phyloP scores from a whole-genome alignment of 495 filamentous ascomycete genomes.

The Hypoxylon perforatum region DNA sequence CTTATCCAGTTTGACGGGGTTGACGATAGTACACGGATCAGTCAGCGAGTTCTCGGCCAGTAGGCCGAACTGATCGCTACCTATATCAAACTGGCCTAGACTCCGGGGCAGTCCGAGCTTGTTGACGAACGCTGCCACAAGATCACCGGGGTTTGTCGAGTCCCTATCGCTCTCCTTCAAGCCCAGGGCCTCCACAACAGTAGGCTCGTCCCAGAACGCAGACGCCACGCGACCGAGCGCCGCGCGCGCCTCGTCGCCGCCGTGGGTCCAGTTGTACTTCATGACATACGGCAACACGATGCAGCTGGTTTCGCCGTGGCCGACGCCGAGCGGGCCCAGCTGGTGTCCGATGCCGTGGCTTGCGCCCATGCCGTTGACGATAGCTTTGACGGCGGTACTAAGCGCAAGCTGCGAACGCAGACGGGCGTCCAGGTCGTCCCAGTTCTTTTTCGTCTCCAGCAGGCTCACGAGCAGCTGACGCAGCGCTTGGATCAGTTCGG shows the following conservation, averaged over 20 bases:
- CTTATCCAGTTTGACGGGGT: conserved; percentile 51
- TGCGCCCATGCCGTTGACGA: conserved; percentile 55
- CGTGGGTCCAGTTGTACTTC: conserved; percentile 62
- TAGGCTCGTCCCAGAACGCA: conserved; percentile 59
- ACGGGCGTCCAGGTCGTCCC: conserved; percentile 58
- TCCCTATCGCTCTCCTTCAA: conserved; percentile 48
- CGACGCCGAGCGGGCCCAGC: conserved; percentile 71
- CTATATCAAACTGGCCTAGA: conserved; percentile 47
- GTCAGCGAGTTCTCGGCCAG: conserved; percentile 50
- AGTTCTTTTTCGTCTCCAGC: conserved; percentile 59
- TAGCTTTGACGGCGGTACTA: conserved; percentile 38
- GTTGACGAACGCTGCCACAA: conserved; percentile 44
- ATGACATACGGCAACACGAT: conserved; percentile 70
- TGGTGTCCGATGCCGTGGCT: conserved; percentile 77
- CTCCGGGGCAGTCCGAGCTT: conserved; percentile 48
- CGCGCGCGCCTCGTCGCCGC: conserved; percentile 54
- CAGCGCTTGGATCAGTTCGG: conserved; percentile 57
- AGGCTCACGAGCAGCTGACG: conserved; percentile 62
- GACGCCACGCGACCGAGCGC: conserved; percentile 60
- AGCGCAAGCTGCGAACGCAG: conserved; percentile 51
- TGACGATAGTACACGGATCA: conserved; percentile 49
- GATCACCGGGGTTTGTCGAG: conserved; percentile 47
- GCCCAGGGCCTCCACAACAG: conserved; percentile 57
- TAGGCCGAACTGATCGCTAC: conserved; percentile 47
- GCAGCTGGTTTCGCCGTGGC: conserved; percentile 74